phyloP scores from a whole-genome alignment of 306 rosid genomes.

The Cyclanthera cordifolia region DNA sequence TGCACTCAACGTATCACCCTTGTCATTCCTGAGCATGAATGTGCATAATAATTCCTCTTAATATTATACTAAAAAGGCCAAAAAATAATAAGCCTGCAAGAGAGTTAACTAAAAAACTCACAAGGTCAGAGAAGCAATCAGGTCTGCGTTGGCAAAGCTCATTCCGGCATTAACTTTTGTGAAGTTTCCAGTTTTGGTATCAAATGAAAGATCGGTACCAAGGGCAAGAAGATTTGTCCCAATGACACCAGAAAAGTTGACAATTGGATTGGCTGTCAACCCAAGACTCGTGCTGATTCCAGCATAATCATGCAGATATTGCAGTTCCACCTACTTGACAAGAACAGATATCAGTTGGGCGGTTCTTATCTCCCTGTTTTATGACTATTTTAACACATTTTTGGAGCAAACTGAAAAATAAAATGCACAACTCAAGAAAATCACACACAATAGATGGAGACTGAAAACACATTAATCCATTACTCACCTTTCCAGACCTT shows the following conservation, averaged over 20 bases:
- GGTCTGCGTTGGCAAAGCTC: constrained; percentile 49
- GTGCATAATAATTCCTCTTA: background rate
- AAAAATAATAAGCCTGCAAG: background rate
- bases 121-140: constrained; percentile 62
- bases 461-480: background rate
- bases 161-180: constrained; percentile 58
- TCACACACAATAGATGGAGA: background rate
- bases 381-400: background rate
- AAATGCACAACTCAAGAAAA: background rate
- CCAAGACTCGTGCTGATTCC: constrained; percentile 73
- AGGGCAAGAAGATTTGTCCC: constrained; percentile 56
- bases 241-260: constrained; percentile 65
- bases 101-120: constrained; percentile 25
- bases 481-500: constrained; percentile 80
- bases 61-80: background rate
- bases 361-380: background rate
- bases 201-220: constrained; percentile 68
- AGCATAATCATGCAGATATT: constrained; percentile 68
- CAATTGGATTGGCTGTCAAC: constrained; percentile 69
- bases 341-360: constrained; percentile 16
- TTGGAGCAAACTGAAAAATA: background rate
- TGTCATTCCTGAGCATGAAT: constrained; percentile 52
- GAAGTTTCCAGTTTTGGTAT: constrained; percentile 51
- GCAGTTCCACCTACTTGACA: constrained; percentile 58
- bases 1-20: constrained; percentile 59